A percentile compares a stretch with the other conserved stretches of the same genome.
These are phyloP conservation scores for Cladosporium sp. DNA, from an alignment of 2,329 filamentous ascomycete genomes.

Conservation along the genomic window DNA sequence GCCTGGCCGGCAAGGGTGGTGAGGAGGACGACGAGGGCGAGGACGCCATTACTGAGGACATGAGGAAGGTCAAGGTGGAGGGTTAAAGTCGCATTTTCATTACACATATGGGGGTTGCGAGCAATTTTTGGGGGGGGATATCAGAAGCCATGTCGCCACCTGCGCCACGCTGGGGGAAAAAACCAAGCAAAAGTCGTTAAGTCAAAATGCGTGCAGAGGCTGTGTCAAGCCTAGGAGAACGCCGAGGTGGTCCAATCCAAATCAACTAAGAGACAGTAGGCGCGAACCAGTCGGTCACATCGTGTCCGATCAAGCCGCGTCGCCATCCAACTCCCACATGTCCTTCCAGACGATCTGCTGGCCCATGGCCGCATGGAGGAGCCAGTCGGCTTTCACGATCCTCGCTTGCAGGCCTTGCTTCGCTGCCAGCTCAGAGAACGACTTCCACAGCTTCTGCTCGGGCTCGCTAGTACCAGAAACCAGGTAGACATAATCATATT, in stretches of 20 bases:
- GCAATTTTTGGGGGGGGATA: slow-evolving; percentile 1
- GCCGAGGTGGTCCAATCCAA: background rate
- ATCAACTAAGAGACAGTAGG: background rate
- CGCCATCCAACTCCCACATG: slow-evolving; percentile 25
- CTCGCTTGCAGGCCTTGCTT: slow-evolving; percentile 75
- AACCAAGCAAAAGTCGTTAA: slow-evolving; percentile 7
- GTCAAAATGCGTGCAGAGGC: background rate
- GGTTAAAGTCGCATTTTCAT: slow-evolving; percentile 20
- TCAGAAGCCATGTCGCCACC: slow-evolving; percentile 7
- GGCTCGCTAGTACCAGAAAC: slow-evolving; percentile 64
- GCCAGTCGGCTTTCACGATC: slow-evolving; percentile 83
- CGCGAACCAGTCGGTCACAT: background rate
- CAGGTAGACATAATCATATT: slow-evolving; percentile 63
- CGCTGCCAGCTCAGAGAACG: slow-evolving; percentile 74
- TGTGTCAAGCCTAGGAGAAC: background rate
- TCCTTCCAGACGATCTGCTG: slow-evolving; percentile 58
- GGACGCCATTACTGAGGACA: slow-evolving; percentile 53
- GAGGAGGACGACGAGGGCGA: slow-evolving; percentile 65
- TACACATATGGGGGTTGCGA: background rate
- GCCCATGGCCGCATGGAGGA: slow-evolving; percentile 83
- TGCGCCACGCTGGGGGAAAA: slow-evolving; percentile 9
- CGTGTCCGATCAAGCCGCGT: background rate
- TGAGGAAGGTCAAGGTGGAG: slow-evolving; percentile 68
- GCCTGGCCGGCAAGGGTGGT: slow-evolving; percentile 55
- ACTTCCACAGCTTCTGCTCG: slow-evolving; percentile 72